Evolutionary conservation across 1,284 basidiomycete species (phyloP), one percentile per base, ranked within the genome.

Genomic region (Heliocybe sulcata): DNA sequence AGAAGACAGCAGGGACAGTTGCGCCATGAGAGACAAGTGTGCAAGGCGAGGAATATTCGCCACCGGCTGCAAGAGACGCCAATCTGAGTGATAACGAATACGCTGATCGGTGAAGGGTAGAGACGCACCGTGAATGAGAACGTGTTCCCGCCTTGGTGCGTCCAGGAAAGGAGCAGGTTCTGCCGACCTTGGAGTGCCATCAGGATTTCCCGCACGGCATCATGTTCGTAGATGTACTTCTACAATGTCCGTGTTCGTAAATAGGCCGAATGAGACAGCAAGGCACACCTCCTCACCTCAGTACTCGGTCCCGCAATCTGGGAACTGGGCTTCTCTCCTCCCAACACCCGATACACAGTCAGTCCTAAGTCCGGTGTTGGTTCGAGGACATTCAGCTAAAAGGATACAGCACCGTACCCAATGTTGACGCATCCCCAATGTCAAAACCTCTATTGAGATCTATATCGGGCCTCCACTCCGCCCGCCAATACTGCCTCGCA

Each of bases 121-220:
- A 35, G 31, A 55, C 64, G 22, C 51, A 68, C 69, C 35, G 63
- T 57, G 55, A 69, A 72, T 9, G 61, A 63, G 50, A 62, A 65
- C 54, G 2, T 61, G 27, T 2, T 59, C 1, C 63, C 66, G 57
- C 64, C 67, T 47, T 67, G 69, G 65, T 59, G 35, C n/a, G 38
- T 42, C 67, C 74, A 81, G 54, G 67, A 67, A 14, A 88, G 68
- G 60, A 89, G 67, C 49, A 85, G 68, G 57, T 83, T 90, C 45
- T 74, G 75, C 54, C 77, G 75, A 0, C 87, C 87, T 74, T 90
- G 87, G 2, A 91, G 68, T 22, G 79, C 79, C 64, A 88, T 85
- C 14, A 91, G 70, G 1, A 90, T 72, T 61, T 92, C 90, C 8
- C 89, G 78, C 10, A 88, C 82, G 35, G 82, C 81, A 58, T 90